A percentile compares a stretch with the other conserved stretches of the same genome.
Conservation (phyloP, 2,329 filamentous ascomycete genomes). For the Neoscytalidium dimidiatum region DNA sequence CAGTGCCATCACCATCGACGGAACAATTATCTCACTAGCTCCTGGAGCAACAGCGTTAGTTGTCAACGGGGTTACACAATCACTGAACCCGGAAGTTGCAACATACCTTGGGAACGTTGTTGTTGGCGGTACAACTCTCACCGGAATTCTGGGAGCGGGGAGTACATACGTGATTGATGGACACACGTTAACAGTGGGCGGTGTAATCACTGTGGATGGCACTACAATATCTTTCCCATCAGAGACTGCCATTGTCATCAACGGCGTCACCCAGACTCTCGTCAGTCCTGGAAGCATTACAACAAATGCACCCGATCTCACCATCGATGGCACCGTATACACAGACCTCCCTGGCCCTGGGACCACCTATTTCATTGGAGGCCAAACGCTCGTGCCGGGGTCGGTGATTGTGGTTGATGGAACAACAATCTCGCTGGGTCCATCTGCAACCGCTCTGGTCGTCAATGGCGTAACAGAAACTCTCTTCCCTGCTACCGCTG, state of each 20-base stretch:
- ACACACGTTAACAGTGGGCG: constrained; percentile 40
- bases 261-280: constrained; percentile 32
- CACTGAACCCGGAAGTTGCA: constrained; percentile 19
- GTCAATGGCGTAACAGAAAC: constrained; percentile 20
- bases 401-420: constrained; percentile 32
- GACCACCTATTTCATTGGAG: constrained; percentile 36
- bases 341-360: constrained; percentile 33
- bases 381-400: constrained; percentile 41
- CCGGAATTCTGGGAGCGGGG: constrained; percentile 7
- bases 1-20: constrained; percentile 25
- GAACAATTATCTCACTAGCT: constrained; percentile 27
- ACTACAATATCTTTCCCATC: constrained; percentile 36
- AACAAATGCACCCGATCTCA: constrained; percentile 32
- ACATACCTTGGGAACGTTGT: constrained; percentile 32
- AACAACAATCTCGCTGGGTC: constrained; percentile 33
- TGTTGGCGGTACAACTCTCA: constrained; percentile 33
- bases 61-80: constrained; percentile 33
- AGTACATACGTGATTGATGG: constrained; percentile 39
- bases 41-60: constrained; percentile 29
- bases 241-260: constrained; percentile 34
- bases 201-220: constrained; percentile 35
- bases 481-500: constrained; percentile 20
- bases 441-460: constrained; percentile 16
- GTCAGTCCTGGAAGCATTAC: constrained; percentile 27
- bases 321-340: constrained; percentile 32